Base-by-base conservation (phyloP, 2,329 filamentous ascomycete genomes). In the Plectosphaerella plurivora region DNA sequence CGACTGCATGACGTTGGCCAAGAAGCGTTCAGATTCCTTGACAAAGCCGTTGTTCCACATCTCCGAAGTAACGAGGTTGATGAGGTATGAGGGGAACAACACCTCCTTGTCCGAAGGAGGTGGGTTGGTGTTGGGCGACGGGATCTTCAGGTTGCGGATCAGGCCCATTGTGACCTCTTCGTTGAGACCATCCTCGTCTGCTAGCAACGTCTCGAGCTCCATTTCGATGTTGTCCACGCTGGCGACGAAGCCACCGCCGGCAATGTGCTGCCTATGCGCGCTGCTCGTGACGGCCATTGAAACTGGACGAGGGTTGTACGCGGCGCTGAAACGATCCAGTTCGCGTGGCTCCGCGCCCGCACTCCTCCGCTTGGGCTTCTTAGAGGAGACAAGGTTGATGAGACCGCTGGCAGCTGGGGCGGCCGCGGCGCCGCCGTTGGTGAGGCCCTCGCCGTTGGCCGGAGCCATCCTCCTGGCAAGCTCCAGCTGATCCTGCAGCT, bases 21-120 rank as follows among this genome's bases (percentile, higher is more conserved):
- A 80, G 82, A 99, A 99, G 51, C 93, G 89, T 73, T 99, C 94
- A 4, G 94, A 97, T 73, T 99, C 94, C 77, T 99, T 99, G 63
- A 99, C 94, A 67, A 97, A 99, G 46, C 94, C 94, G 64, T 99
- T 99, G 77, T 99, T 99, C 94, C 94, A 99, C 94, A 99, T 99
- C 76, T 99, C 94, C 15, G 92, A 97, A 12, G 94, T 99, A 58
- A 99, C 94, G 55, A 99, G 81, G 72, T 99, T 99, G 78, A 99
- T 99, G 62, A 99, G 86, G 70, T 97, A 99, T 10, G 94, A 93
- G 35, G 94, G 94, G 86, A 99, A 99, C 50, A 99, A 80, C 20
- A 99, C 93, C 70, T 99, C 94, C 76, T 99, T 99, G 73, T 99
- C 94, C 16, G 91, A 96, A 11, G 94, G 93, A 50, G 92, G 88